These are phyloP conservation scores for Acanthamoeba polyphaga DNA, from an alignment of 208 protist genomes.

Conservation along the genomic window DNA sequence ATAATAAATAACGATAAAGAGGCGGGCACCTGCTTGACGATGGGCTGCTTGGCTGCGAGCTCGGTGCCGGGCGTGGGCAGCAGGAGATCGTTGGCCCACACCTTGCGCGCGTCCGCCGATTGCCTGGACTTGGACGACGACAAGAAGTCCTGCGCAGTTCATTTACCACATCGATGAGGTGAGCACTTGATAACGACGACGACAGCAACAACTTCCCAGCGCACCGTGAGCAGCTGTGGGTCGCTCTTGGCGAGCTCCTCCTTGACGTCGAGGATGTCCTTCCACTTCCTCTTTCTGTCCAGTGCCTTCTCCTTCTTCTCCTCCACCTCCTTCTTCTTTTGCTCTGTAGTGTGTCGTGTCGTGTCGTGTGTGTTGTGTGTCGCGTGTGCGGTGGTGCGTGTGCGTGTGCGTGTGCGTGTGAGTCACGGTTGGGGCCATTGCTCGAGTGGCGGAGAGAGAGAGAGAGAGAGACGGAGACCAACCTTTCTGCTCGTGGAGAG, in stretches of 20 bases:
- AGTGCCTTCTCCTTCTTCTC: constrained; percentile 56
- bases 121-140: neutral
- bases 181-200: no score
- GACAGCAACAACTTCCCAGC: neutral
- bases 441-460: no score
- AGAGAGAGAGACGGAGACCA: neutral
- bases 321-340: constrained; percentile 56
- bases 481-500: constrained; percentile 75
- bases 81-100: constrained; percentile 10
- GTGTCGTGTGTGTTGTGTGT: neutral
- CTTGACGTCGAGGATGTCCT: neutral
- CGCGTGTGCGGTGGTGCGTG: constrained; percentile 27
- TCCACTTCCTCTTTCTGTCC: constrained; percentile 44
- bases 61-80: neutral
- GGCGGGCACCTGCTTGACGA: neutral
- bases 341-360: neutral
- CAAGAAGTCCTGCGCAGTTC: constrained; percentile 6
- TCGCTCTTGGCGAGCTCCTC: neutral
- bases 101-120: neutral
- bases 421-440: neutral
- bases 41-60: neutral
- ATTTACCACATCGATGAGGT: neutral
- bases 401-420: neutral
- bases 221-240: neutral
- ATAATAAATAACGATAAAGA: no score